Percentiles rank a stretch among this genome's conserved stretches.
Evolutionary conservation across 2,329 filamentous ascomycete genomes (phyloP).

Genomic region (Onygenales sp.): DNA sequence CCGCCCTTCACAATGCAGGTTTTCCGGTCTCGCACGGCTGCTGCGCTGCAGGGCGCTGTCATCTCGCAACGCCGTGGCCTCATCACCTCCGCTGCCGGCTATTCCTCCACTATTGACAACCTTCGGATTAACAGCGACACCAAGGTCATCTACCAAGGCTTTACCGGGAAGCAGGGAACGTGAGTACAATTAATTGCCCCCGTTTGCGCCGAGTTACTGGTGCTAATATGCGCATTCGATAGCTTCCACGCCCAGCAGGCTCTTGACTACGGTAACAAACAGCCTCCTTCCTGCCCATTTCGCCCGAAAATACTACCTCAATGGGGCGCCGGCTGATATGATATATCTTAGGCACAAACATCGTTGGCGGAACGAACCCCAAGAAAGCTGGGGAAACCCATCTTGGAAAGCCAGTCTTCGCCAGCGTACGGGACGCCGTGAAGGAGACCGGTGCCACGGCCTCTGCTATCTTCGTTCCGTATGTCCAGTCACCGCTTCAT

Average conservation of each 20-base stretch:
- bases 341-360: constrained; percentile 66
- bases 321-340: constrained; percentile 17
- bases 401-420: constrained; percentile 87
- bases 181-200: constrained; percentile 39
- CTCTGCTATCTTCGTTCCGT: constrained; percentile 95
- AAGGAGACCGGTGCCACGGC: constrained; percentile 85
- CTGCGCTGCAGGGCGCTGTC: constrained; percentile 57
- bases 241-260: constrained; percentile 97
- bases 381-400: constrained; percentile 93
- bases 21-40: constrained; percentile 63
- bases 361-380: constrained; percentile 96
- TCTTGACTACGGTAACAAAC: constrained; percentile 70
- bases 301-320: neutral
- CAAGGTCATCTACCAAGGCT: constrained; percentile 93
- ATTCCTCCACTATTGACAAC: constrained; percentile 68
- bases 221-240: constrained; percentile 9
- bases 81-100: constrained; percentile 60
- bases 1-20: constrained; percentile 60
- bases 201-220: neutral
- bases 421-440: constrained; percentile 75
- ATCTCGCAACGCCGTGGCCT: constrained; percentile 55
- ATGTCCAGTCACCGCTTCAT: constrained; percentile 23
- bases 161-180: constrained; percentile 96
- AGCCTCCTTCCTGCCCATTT: neutral
- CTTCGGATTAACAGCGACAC: constrained; percentile 88